These are phyloP conservation scores for Suhomyces sp. DNA, from an alignment of 805 yeast species.

Conservation along the genomic window DNA sequence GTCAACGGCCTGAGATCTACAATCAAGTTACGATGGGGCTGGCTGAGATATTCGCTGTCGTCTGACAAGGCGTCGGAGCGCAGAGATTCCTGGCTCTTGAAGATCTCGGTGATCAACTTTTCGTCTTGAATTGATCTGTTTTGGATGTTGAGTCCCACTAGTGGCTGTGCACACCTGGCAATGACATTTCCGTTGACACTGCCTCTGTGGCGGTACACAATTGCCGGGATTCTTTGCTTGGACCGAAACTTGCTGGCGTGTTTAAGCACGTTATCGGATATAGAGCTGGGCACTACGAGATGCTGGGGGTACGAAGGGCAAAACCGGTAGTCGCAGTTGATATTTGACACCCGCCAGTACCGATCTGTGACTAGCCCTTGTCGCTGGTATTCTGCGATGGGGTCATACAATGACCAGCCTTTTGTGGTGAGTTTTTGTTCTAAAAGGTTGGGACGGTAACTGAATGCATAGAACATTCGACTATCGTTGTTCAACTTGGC, in stretches of 20 bases:
- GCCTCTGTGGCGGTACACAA: constrained; percentile 66
- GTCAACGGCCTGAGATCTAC: constrained; percentile 92
- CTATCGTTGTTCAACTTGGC: constrained; percentile 46
- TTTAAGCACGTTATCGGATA: constrained; percentile 76
- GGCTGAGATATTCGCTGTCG: constrained; percentile 24
- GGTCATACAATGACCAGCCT: constrained; percentile 73
- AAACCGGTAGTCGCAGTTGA: constrained; percentile 64
- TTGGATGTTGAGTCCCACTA: constrained; percentile 80
- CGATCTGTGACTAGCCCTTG: constrained; percentile 53
- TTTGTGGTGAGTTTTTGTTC: constrained; percentile 50
- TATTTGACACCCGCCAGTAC: constrained; percentile 67
- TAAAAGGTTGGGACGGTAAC: constrained; percentile 69
- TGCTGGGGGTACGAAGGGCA: constrained; percentile 73
- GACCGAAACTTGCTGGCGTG: constrained; percentile 88
- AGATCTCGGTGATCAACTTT: constrained; percentile 69
- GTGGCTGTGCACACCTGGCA: constrained; percentile 87
- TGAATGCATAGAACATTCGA: constrained; percentile 67
- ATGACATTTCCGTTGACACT: constrained; percentile 68
- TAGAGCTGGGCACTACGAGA: constrained; percentile 67
- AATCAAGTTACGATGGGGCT: constrained; percentile 56
- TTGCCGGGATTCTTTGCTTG: constrained; percentile 76
- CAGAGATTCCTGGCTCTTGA: constrained; percentile 50
- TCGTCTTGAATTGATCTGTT: constrained; percentile 91
- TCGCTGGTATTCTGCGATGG: constrained; percentile 62
- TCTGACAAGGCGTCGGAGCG: constrained; percentile 16